phyloP scores from a whole-genome alignment of 2,329 filamentous ascomycete species.

The Alternaria incomplexa region DNA sequence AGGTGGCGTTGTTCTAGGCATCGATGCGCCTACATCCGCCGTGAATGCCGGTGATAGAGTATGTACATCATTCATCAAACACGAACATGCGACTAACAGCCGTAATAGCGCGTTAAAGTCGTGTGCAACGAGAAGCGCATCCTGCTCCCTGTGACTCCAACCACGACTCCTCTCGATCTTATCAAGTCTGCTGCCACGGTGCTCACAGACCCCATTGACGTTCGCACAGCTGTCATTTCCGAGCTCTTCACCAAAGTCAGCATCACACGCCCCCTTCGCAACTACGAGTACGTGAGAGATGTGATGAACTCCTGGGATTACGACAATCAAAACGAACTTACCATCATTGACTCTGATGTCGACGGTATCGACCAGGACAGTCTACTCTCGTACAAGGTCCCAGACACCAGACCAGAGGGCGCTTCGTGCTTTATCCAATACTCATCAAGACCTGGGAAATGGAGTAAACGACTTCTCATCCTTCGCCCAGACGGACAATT shows the following conservation, averaged over 20 bases:
- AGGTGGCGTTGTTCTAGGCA: constrained; percentile 59
- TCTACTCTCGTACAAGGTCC: constrained; percentile 70
- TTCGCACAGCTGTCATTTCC: constrained; percentile 71
- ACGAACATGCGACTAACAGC: constrained; percentile 20
- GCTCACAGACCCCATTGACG: constrained; percentile 69
- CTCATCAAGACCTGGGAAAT: constrained; percentile 81
- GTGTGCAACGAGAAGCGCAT: constrained; percentile 73
- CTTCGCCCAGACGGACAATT: constrained; percentile 76
- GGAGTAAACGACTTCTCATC: constrained; percentile 84
- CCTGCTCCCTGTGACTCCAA: constrained; percentile 72
- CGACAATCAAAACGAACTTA: constrained; percentile 76
- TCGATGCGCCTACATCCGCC: constrained; percentile 79
- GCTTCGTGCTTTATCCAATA: constrained; percentile 77
- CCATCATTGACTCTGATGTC: constrained; percentile 67
- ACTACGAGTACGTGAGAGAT: constrained; percentile 85
- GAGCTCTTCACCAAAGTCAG: constrained; percentile 79
- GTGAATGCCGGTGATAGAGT: constrained; percentile 80
- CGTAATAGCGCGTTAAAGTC: constrained; percentile 69
- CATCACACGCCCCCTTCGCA: constrained; percentile 80
- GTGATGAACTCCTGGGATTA: constrained; percentile 92
- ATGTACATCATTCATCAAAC: constrained; percentile 41
- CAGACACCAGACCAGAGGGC: constrained; percentile 67
- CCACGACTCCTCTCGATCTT: constrained; percentile 77
- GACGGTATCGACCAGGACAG: constrained; percentile 62
- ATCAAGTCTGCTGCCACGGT: constrained; percentile 69